Percentiles rank a stretch among this genome's conserved stretches.
These are phyloP conservation scores for Penicillium chermesinum DNA, from an alignment of 495 filamentous ascomycete species.

Conservation along the genomic window DNA sequence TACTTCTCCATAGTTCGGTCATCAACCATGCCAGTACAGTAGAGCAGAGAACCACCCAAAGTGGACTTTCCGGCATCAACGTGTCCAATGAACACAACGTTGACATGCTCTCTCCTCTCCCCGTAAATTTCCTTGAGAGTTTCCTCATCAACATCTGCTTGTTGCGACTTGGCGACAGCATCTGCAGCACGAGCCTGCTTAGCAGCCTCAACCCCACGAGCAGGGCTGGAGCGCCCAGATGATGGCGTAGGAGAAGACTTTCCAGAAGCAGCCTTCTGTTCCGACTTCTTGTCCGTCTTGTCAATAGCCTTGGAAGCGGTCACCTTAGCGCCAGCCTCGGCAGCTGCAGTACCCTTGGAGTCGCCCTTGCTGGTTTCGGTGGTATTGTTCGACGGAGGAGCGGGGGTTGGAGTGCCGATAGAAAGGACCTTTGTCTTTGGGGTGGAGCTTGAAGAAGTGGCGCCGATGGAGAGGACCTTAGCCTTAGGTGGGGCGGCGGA, in stretches of 20 bases:
- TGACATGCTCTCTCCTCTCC: conserved; percentile 84
- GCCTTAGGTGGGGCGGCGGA: conserved; percentile 32
- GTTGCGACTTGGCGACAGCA: conserved; percentile 80
- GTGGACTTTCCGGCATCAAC: conserved; percentile 98
- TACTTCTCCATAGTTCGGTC: conserved; percentile 98
- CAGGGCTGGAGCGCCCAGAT: conserved; percentile 56
- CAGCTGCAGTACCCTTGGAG: conserved; percentile 47
- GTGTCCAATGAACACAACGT: conserved; percentile 97
- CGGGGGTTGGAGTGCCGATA: conserved; percentile 47
- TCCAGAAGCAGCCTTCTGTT: conserved; percentile 47
- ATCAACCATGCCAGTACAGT: conserved; percentile 96
- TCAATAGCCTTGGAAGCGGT: conserved; percentile 78
- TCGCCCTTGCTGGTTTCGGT: conserved; percentile 46
- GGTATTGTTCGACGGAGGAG: conserved; percentile 50
- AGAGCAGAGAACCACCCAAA: conserved; percentile 85
- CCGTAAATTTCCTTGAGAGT: conserved; percentile 94
- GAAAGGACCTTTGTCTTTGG: conserved; percentile 68
- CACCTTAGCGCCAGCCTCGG: conserved; percentile 59
- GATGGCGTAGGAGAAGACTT: conserved; percentile 71
- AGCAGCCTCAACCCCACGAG: conserved; percentile 37
- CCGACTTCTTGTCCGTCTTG: conserved; percentile 60
- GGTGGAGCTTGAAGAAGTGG: conserved; percentile 43
- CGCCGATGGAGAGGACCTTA: conserved; percentile 31
- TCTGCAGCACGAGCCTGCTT: conserved; percentile 66
- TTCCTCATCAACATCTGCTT: conserved; percentile 84